These are phyloP conservation scores for Yarrowia galli DNA, from an alignment of 1,139 yeast genomes.

Conservation along the genomic window DNA sequence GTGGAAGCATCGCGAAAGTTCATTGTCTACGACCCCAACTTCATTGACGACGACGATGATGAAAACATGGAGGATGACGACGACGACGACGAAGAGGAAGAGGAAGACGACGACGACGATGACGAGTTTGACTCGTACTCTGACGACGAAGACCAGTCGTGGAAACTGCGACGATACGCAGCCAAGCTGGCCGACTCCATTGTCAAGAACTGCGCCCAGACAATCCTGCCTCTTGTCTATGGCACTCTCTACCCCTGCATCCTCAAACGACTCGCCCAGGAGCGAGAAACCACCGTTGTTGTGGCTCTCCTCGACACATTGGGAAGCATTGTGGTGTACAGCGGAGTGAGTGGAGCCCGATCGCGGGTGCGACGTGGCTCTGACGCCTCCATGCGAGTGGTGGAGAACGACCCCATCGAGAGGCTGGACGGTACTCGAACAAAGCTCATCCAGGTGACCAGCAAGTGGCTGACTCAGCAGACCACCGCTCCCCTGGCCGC, in stretches of 20 bases:
- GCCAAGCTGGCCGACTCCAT: conserved; percentile 57
- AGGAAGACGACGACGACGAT: conserved; percentile 48
- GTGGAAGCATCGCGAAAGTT: conserved; percentile 55
- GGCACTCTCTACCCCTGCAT: conserved; percentile 47
- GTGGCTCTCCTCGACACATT: conserved; percentile 50
- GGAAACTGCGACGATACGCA: conserved; percentile 71
- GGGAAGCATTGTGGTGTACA: conserved; percentile 40
- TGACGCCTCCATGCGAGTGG: conserved; percentile 19
- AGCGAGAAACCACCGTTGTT: conserved; percentile 54
- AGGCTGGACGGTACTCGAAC: conserved; percentile 41
- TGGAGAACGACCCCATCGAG: conserved; percentile 17
- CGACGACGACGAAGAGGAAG: conserved; percentile 45
- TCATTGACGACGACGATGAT: conserved; percentile 53
- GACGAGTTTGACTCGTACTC: conserved; percentile 54
- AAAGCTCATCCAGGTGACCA: conserved; percentile 44
- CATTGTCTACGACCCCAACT: conserved; percentile 66
- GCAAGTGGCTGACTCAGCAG: conserved; percentile 41
- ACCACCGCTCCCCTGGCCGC: conserved; percentile 27
- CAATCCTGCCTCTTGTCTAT: conserved; percentile 44
- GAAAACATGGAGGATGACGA: conserved; percentile 42
- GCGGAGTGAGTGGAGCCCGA: conserved; percentile 1
- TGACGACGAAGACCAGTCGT: conserved; percentile 67
- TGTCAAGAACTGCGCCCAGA: conserved; percentile 51
- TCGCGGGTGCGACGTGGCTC: conserved; percentile 3
- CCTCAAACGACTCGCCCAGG: conserved; percentile 49